Evolutionary conservation across 495 filamentous ascomycete species (phyloP).

Genomic region (Parathielavia hyrcaniae): DNA sequence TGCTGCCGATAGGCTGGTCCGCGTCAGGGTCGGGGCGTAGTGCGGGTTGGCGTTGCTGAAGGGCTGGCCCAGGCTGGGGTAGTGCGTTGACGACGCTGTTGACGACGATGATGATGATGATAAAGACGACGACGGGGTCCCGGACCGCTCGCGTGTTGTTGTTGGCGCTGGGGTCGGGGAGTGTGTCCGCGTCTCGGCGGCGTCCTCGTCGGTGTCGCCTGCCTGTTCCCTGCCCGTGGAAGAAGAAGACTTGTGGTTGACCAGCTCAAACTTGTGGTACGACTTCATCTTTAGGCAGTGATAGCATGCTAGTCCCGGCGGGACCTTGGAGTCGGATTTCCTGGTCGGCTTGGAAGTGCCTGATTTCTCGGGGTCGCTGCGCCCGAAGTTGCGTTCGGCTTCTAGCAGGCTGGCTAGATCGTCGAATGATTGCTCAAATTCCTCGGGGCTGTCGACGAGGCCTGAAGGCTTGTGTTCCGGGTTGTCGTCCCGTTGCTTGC

Average conservation of each 20-base stretch:
- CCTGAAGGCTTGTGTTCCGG: not conserved
- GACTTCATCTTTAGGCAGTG: constrained; percentile 25
- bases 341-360: not conserved
- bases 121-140: constrained; percentile 4
- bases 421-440: too few relatives aligned
- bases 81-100: too few relatives aligned
- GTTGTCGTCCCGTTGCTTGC: not conserved
- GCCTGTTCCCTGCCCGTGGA: constrained; percentile 9
- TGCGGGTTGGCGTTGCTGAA: constrained; percentile 21
- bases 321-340: constrained; percentile 3
- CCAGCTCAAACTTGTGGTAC: constrained; percentile 26
- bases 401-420: constrained; percentile 19
- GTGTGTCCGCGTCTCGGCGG: not conserved
- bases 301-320: constrained; percentile 26
- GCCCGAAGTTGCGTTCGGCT: constrained; percentile 23
- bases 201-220: not conserved
- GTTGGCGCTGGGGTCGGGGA: not conserved
- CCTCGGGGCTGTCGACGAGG: not conserved
- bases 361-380: constrained; percentile 17
- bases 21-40: constrained; percentile 28
- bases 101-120: too few relatives aligned
- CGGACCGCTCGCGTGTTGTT: not conserved
- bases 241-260: constrained; percentile 15
- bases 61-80: too few relatives aligned
- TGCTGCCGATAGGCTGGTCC: constrained; percentile 15